phyloP scores from a whole-genome alignment of 495 filamentous ascomycete genomes.

The Podospora pseudoanserina region DNA sequence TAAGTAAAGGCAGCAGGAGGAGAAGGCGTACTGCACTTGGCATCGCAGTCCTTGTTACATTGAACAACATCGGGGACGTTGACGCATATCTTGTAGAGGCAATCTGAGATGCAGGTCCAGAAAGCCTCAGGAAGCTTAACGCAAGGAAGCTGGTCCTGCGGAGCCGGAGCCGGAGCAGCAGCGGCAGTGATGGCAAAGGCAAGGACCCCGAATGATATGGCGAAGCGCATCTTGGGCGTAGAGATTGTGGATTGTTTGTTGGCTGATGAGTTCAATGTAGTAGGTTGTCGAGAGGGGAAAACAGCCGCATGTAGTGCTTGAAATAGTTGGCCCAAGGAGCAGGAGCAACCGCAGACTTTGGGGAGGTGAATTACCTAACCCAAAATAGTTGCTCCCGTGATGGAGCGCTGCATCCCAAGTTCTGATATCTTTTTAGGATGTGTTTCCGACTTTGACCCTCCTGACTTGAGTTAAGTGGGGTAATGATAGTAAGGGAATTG shows the following conservation, averaged over 20 bases:
- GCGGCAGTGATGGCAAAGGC: background rate
- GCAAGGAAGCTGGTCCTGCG: constrained; percentile 5
- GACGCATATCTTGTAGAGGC: constrained; percentile 16
- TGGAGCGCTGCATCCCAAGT: too few species aligned
- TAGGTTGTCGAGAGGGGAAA: too few species aligned
- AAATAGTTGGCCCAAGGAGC: too few species aligned
- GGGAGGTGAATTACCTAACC: too few species aligned
- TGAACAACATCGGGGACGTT: background rate
- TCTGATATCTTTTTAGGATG: too few species aligned
- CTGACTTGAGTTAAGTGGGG: too few species aligned
- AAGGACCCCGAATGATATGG: background rate
- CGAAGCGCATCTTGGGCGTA: background rate
- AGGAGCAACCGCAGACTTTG: too few species aligned
- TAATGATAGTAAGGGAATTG: too few species aligned
- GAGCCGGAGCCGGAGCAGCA: background rate
- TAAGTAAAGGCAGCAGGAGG: background rate
- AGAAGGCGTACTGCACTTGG: background rate
- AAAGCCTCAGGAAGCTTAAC: background rate
- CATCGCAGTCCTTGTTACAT: background rate
- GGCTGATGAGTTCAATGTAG: too few species aligned
- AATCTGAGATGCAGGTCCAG: constrained; percentile 13
- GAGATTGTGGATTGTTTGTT: background rate
- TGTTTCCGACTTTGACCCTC: too few species aligned
- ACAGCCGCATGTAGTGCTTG: too few species aligned
- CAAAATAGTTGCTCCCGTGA: too few species aligned